Base-by-base conservation (phyloP, 306 rosid species). In the Sechiopsis laciniata region DNA sequence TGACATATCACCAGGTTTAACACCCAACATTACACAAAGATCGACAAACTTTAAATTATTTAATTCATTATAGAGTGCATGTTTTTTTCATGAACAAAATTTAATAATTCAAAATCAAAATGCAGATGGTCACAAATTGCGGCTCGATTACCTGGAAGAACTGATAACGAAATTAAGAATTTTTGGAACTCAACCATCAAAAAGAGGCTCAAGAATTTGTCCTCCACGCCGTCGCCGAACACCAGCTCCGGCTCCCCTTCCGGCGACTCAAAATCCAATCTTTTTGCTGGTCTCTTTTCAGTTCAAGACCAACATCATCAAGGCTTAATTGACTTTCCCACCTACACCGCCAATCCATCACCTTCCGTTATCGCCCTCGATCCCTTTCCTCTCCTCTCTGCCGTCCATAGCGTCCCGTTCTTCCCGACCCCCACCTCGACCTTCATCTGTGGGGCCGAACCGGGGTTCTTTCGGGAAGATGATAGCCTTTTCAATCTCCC, bases 61-160 rank as follows among this genome's bases (percentile, higher is more conserved):
- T 26, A 61, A 29, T 59, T 13, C 17, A 57, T 55, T 11, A 5
- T 56, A 57, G 8, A 57, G 35, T 69, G 58, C 56, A 69, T 69
- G 19, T 32, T 2, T 32, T 11, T 42, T 10, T 67, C 16, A 46
- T 48, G 58, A 22, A 13, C 12, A 13, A 10, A 46, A 21, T 2
- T 48, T 40, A 12, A 48, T 13, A 29, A 11, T 63, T 3, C 35
- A 48, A 48, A 48, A 10, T 57, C 11, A 20, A 19, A 19, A 71
- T 21, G n/a, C 74, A 94, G 99, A 86, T 94, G 99, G 99, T 94
- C 99, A 19, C 99, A 94, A 78, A 94, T 94, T 74, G 97, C 99
- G 11, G 92, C 99, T 2, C 88, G 96, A 2, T 82, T 94, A 54
- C 97, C 99, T 0, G 99, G 97, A 4, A 20, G 99, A 80, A 94